phyloP scores from a whole-genome alignment of 257 asterid genomes.

The Fraxinus quadrangulata region DNA sequence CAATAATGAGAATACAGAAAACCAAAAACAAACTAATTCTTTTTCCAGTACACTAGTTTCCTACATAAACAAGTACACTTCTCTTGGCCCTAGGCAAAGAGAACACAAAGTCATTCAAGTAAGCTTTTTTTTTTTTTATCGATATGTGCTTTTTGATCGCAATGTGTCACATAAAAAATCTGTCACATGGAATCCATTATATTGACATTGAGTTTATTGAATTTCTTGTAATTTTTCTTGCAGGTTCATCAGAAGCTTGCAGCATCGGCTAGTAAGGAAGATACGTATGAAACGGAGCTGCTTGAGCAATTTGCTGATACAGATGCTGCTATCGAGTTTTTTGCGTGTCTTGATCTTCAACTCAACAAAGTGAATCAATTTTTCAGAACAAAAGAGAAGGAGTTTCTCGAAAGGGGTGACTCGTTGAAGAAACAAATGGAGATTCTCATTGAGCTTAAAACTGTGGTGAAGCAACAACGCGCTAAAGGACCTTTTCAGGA shows the following conservation, averaged over 20 bases:
- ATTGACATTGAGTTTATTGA: not conserved
- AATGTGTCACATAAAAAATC: not conserved
- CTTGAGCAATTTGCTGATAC: conserved; percentile 69
- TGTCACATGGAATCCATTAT: not conserved
- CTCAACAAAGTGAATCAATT: conserved; percentile 90
- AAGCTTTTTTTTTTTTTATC: not conserved
- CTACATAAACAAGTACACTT: conserved; percentile 37
- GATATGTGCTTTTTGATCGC: not conserved
- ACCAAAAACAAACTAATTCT: conserved; percentile 27
- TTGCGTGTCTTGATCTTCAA: conserved; percentile 70
- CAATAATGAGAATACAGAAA: conserved; percentile 25
- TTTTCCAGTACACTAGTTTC: conserved; percentile 30
- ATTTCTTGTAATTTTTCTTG: not conserved
- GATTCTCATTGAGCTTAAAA: conserved; percentile 68
- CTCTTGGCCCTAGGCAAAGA: conserved; percentile 44
- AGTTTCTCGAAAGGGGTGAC: conserved; percentile 81
- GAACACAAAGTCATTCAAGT: conserved; percentile 63
- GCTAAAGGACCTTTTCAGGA: conserved; percentile 43
- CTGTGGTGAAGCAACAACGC: conserved; percentile 39
- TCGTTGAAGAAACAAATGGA: conserved; percentile 78
- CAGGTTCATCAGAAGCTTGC: conserved; percentile 73
- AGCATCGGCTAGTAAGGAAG: conserved; percentile 48
- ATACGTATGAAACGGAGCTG: conserved; percentile 76
- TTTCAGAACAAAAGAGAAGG: conserved; percentile 67
- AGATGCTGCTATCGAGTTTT: conserved; percentile 71